Evolutionary conservation across 2,329 filamentous ascomycete genomes (phyloP).

Genomic region (Drechmeria coniospora): DNA sequence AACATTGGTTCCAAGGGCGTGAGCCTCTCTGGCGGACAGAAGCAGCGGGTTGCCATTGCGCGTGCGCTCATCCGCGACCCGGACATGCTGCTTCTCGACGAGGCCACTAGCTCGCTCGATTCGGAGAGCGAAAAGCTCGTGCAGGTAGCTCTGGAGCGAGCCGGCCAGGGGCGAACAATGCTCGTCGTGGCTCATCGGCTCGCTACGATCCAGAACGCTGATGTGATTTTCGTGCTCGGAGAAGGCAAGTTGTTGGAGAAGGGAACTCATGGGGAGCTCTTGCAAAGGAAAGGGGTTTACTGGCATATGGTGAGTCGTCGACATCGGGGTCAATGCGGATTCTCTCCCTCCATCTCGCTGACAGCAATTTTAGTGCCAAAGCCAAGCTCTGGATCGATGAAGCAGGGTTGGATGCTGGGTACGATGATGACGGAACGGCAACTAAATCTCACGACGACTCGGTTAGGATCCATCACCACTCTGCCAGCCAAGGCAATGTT

Average conservation of each 20-base stretch:
- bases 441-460: too few relatives aligned
- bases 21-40: conserved; percentile 55
- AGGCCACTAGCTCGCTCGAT: conserved; percentile 57
- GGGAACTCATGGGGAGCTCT: conserved; percentile 35
- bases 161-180: conserved; percentile 45
- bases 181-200: conserved; percentile 66
- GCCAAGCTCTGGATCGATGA: conserved; percentile 39
- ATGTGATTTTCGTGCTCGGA: conserved; percentile 67
- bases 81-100: conserved; percentile 51
- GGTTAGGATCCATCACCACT: too few relatives aligned
- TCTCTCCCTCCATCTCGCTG: not conserved
- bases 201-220: conserved; percentile 62
- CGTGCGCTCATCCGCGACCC: conserved; percentile 53
- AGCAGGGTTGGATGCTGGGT: conserved; percentile 4
- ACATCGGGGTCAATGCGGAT: not conserved
- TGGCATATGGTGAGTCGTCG: conserved; percentile 42
- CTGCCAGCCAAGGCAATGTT: too few relatives aligned
- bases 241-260: conserved; percentile 40
- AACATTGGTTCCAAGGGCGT: conserved; percentile 51
- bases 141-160: conserved; percentile 52
- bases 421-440: too few relatives aligned
- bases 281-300: conserved; percentile 36
- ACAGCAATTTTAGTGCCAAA: conserved; percentile 31
- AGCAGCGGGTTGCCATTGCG: conserved; percentile 55
- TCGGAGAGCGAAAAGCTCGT: conserved; percentile 46